Evolutionary conservation across 1,284 basidiomycete genomes (phyloP).

Genomic region (Stygiomarasmius scandens): DNA sequence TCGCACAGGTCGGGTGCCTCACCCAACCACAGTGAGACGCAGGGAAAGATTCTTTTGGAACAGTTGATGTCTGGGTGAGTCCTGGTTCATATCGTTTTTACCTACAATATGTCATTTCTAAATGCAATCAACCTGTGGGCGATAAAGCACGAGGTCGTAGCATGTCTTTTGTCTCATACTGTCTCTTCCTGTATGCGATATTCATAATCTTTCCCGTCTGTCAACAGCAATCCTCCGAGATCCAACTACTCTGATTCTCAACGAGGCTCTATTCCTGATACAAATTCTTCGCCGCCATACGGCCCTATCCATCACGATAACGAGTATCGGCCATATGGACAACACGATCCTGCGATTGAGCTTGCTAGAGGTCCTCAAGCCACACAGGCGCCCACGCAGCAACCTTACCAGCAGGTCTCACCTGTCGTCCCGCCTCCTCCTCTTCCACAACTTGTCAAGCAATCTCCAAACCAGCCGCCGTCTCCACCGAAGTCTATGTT

Average conservation of each 20-base stretch:
- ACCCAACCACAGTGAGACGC: constrained; percentile 59
- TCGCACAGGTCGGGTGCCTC: constrained; percentile 59
- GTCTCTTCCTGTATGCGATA: constrained; percentile 8
- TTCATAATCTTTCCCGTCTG: constrained; percentile 1
- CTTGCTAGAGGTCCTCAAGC: constrained; percentile 34
- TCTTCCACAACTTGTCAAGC: constrained; percentile 23
- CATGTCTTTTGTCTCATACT: constrained; percentile 16
- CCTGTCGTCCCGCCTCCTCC: constrained; percentile 25
- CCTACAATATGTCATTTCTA: not conserved
- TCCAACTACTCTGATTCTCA: constrained; percentile 59
- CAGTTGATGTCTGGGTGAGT: constrained; percentile 80
- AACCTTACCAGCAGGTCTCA: constrained; percentile 20
- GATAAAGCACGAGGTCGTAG: constrained; percentile 23
- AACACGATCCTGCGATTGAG: constrained; percentile 39
- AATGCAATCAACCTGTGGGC: not conserved
- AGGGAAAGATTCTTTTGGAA: constrained; percentile 75
- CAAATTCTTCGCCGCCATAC: constrained; percentile 53
- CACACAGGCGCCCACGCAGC: constrained; percentile 23
- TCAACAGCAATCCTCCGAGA: constrained; percentile 50
- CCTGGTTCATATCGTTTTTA: not conserved
- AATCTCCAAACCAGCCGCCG: constrained; percentile 58
- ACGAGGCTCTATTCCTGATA: constrained; percentile 39
- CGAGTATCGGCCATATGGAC: constrained; percentile 49
- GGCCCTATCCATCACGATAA: constrained; percentile 40
- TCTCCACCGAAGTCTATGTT: constrained; percentile 79